Base-by-base conservation (phyloP, 805 yeast genomes). In the Suhomyces sp. region DNA sequence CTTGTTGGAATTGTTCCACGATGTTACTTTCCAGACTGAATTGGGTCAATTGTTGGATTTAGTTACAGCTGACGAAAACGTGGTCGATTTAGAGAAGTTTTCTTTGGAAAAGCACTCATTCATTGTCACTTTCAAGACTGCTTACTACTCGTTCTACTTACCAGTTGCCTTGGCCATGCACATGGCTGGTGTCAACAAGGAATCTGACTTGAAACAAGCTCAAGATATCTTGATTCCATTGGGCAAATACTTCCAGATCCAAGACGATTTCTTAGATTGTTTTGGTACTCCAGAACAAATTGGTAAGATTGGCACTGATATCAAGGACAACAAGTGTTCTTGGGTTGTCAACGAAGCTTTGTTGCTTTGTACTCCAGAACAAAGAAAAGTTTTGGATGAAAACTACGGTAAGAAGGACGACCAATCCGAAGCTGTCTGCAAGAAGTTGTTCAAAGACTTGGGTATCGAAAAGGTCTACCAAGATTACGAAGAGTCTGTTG, bases 221-320 rank as follows among this genome's bases (percentile, higher is more conserved):
- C 80, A 79, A 57, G 94, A 89, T 61, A 85, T 94, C 42, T 80
- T 94, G 71, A 85, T 94, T 59, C 97, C 97, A 52, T 82, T 94
- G 61, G 99, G 99, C 54, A 97, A 94, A 72, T 94, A 94, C 72
- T 94, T 94, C 86, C 99, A 94, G 78, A 90, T 94, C 62, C 99
- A 94, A 77, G 99, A 94, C 69, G 99, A 94, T 72, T 94, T 80
- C 77, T 82, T 94, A 60, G 99, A 94, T 73, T 90, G 97, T 72
- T 94, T 90, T 67, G 99, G 99, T 60, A 90, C 93, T 63, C 97
- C 99, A 44, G 96, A 89, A 68, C 90, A 93, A 66, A 94, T 92
- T 67, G 99, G 99, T 58, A 94, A 94, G 80, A 90, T 94, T 62
- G 99, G 99, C 61, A 94, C 99, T 55, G 99, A 94, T 71, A 94